Base-by-base conservation (phyloP, 2,329 filamentous ascomycete genomes). In the Cadophora gregata region DNA sequence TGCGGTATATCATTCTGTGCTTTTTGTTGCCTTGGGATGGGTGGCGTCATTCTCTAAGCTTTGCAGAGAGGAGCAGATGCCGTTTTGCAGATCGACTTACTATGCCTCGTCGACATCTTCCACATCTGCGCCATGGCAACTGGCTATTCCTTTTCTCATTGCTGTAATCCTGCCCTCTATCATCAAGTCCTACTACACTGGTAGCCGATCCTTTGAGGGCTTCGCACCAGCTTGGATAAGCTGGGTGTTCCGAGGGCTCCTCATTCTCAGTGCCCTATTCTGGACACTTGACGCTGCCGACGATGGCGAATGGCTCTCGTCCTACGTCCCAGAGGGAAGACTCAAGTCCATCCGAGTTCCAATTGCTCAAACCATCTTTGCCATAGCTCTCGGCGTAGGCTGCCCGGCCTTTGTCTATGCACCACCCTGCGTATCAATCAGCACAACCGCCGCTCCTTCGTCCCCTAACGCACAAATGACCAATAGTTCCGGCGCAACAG, bases 61-160 rank as follows among this genome's bases (percentile, higher is more conserved):
- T 24, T 99, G 96, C 77, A 90, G 96, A 66, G 96, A 99, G 78
- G 96, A 99, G 80, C 96, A 99, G 80, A 97, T 98, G 93, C 96
- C 96, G 0, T 96, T 91, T 80, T 99, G 96, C 82, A 88, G 87
- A 63, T 97, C 95, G 1, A 97, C 96, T 0, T 99, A 97, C 81
- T 99, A 99, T 77, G 91, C 93, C 4, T 97, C 95, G 0, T 87
- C 90, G 10, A 92, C 90, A 2, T 97, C 95, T 0, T 98, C 96
- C 0, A 98, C 94, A 0, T 97, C 95, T 2, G 92, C 95, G 0
- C 86, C 89, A 1, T 97, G 94, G 93, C 95, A 98, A 78, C 84
- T 97, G 21, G 79, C 84, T 8, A 90, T 98, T 58, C 93, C 95
- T 0, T 91, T 93, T 73, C 74, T 87, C n/a, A 85, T 93, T 10